Base-by-base conservation (phyloP, 805 yeast genomes). In the Zygotorulaspora sp. region DNA sequence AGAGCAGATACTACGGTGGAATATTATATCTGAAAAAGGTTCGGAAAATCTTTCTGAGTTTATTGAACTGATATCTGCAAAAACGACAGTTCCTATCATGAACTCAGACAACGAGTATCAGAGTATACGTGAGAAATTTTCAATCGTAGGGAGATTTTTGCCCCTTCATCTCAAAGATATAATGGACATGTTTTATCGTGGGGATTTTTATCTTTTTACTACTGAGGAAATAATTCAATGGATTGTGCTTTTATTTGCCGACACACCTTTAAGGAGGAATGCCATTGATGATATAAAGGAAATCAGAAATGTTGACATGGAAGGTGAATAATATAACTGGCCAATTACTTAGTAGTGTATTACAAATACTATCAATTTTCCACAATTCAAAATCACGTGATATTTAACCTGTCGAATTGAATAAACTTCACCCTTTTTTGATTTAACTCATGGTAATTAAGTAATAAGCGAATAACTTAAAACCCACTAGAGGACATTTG, bases 251-350 rank as follows among this genome's bases (percentile, higher is more conserved):
- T 41, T 67, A n/a, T 66, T 66, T 46, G 68, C 68, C n/a, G 68
- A 66, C 30, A 66, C 70, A 9, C 54, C 57, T 11, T 35, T 62
- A 15, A 62, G 68, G 41, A 50, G 55, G 16, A 51, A 49, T 21
- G 58, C 62, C 24, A 64, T 66, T 35, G 49, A 51, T 13, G 72
- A 67, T 24, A 62, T 67, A 27, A 38, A 43, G n/a, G 72, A 67
- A 30, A 62, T 67, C 25, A 55, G 61, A 16, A 76, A 67, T 42
- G 74, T 78, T 5, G 73, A 84, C 11, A 75, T 71, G 0, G 61
- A 45, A 11, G 56, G 47, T 24, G 44, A 41, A 9, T 30, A 27
- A 26, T 4, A n/a, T n/a, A n/a, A n/a, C n/a, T n/a, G n/a, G n/a
- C n/a, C n/a, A n/a, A n/a, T n/a, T n/a, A n/a, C n/a, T n/a, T n/a